These are phyloP conservation scores for Alternaria viburni DNA, from an alignment of 2,329 filamentous ascomycete species.

Conservation along the genomic window DNA sequence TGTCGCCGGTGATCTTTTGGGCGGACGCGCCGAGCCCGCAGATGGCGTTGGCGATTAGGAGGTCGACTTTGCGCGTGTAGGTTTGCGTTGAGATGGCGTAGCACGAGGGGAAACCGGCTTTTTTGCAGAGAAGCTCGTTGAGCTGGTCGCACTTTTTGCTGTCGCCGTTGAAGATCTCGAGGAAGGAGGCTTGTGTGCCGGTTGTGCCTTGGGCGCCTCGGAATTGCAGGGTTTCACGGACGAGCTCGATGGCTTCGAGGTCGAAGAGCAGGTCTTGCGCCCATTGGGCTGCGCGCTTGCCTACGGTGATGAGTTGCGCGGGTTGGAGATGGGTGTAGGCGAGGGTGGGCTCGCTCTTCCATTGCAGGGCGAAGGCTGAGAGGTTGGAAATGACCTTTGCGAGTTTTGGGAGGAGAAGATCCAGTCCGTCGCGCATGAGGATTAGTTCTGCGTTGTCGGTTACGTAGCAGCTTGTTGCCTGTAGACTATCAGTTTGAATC, in stretches of 20 bases:
- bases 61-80: slow-evolving; percentile 82
- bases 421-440: slow-evolving; percentile 74
- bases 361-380: slow-evolving; percentile 71
- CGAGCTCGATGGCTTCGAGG: slow-evolving; percentile 73
- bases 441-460: slow-evolving; percentile 56
- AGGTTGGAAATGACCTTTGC: slow-evolving; percentile 81
- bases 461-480: slow-evolving; percentile 37
- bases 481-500: slow-evolving; percentile 68
- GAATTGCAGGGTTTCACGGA: slow-evolving; percentile 72
- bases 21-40: slow-evolving; percentile 79
- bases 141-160: slow-evolving; percentile 66
- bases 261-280: slow-evolving; percentile 78
- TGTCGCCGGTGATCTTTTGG: slow-evolving; percentile 75
- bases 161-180: slow-evolving; percentile 70
- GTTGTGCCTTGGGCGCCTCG: slow-evolving; percentile 65
- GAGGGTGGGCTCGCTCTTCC: slow-evolving; percentile 74
- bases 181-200: slow-evolving; percentile 67
- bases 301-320: slow-evolving; percentile 69
- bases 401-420: slow-evolving; percentile 78
- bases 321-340: slow-evolving; percentile 78
- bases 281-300: slow-evolving; percentile 74
- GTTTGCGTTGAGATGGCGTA: slow-evolving; percentile 75
- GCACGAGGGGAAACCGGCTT: slow-evolving; percentile 67
- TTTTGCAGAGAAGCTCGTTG: slow-evolving; percentile 68
- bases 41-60: slow-evolving; percentile 80